Base-by-base conservation (phyloP, 1,139 yeast species). In the Pichia sp. region DNA sequence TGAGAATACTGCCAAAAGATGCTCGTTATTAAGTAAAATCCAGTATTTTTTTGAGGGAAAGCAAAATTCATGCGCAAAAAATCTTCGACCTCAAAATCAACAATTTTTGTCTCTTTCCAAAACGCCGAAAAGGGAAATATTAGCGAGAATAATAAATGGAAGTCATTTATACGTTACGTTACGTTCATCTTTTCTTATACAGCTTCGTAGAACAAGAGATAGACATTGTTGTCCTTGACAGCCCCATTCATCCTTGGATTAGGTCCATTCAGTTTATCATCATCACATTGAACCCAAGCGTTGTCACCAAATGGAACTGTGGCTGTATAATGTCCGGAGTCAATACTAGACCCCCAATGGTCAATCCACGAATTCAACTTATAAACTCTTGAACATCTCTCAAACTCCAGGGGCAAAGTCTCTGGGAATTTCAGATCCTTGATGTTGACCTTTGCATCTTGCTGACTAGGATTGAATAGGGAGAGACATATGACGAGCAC, bases 271-370 rank as follows among this genome's bases (percentile, higher is more conserved):
- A 53, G 30, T 25, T 35, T 40, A 1, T 83, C 70, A 56, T 85
- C 95, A 55, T 85, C 94, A 55, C 79, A 84, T 43, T 74, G 72
- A 42, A 84, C 74, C 94, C 94, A 85, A 14, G 71, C 74, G 34
- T 69, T 64, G 32, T 64, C 64, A 6, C 29, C 34, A 13, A 67
- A 56, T 49, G 77, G 65, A 3, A 86, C 94, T 52, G 77, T 82
- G 0, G 95, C 69, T 0, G 97, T 91, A 57, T 91, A 91, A 59
- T 91, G 98, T 0, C 98, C 97, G 3, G 94, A 86, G 32, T 81
- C 74, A 33, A 88, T 64, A 5, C 74, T 64, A 21, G 66, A 63
- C 3, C 98, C 97, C 45, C 67, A 72, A 59, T 91, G 98, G 49
- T 85, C 83, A n/a, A 88, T 91, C 22, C 88, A 94, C 0, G 83